Base-by-base conservation (phyloP, 345 rosid species). In the Zanthoxylum bungeanum region DNA sequence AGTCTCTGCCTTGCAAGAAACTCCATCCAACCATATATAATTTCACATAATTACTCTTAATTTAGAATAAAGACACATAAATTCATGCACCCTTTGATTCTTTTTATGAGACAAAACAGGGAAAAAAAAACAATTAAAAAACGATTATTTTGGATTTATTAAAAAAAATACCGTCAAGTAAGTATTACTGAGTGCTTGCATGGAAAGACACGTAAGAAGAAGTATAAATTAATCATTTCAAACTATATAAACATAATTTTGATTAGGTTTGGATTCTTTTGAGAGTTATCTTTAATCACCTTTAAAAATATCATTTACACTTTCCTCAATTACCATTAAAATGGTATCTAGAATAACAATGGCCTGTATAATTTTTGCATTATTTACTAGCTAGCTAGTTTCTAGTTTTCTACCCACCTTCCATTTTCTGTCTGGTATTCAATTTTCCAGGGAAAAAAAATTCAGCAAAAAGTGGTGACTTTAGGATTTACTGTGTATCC, bases 261-360 rank as follows among this genome's bases (percentile, higher is more conserved):
- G 33, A 62, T 30, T 52, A 51, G 51, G 19, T 22, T 22, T 44
- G 28, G 34, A 12, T 52, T 67, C 60, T 52, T 52, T 24, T 7
- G 51, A 19, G 28, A 9, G 4, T 36, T n/a, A 50, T 50, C 44
- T 37, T 53, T n/a, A 63, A 27, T 17, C 8, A 27, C 34, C 37
- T 64, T 64, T 62, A 39, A 14, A 39, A 3, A 44, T 25, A 1
- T 33, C 40, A 19, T 44, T 22, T 42, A 33, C 19, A 30, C 44
- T n/a, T 24, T 69, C 64, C 34, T 69, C 28, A 7, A 31, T 49
- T 44, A 33, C 78, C 69, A 17, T 34, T 70, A 24, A 28, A 66
- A 42, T 62, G 64, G 76, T 47, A 66, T 79, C 66, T 24, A 71
- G 67, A 67, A 71, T 63, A 24, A 37, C 2, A 39, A 57, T 33